phyloP scores from a whole-genome alignment of 805 yeast species.

The Hermanozyma aechmeae region DNA sequence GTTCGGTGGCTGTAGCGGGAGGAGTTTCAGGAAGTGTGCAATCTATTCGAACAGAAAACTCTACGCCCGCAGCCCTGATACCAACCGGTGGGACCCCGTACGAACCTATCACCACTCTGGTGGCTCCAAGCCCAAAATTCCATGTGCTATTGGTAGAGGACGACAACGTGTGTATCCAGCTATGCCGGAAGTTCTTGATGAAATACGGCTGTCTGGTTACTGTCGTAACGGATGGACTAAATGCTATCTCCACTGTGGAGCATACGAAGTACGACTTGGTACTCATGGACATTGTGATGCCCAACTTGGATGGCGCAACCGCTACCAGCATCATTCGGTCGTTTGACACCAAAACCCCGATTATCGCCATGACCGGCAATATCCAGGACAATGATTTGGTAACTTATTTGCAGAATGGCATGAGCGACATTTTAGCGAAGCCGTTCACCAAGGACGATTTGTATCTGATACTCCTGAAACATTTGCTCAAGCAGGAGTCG shows the following conservation, averaged over 20 bases:
- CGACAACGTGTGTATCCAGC: slow-evolving; percentile 71
- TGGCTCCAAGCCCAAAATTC: slow-evolving; percentile 37
- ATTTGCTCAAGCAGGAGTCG: slow-evolving; percentile 32
- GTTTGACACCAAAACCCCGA: slow-evolving; percentile 78
- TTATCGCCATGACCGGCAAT: slow-evolving; percentile 91
- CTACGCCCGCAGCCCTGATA: no score
- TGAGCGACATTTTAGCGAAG: slow-evolving; percentile 86
- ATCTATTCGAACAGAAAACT: no score
- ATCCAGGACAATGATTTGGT: slow-evolving; percentile 75
- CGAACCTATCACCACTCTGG: slow-evolving; percentile 7
- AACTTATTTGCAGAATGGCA: slow-evolving; percentile 76
- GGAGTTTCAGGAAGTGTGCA: no score
- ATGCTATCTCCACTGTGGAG: slow-evolving; percentile 73
- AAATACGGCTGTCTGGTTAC: slow-evolving; percentile 91
- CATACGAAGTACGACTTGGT: slow-evolving; percentile 67
- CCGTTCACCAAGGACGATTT: slow-evolving; percentile 89
- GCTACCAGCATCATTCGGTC: slow-evolving; percentile 85
- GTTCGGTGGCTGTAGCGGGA: no score
- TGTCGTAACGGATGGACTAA: slow-evolving; percentile 85
- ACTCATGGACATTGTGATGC: slow-evolving; percentile 85
- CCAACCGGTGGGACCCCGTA: no score
- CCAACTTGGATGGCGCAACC: slow-evolving; percentile 79
- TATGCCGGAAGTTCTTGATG: slow-evolving; percentile 72
- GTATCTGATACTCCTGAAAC: slow-evolving; percentile 68
- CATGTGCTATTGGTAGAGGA: slow-evolving; percentile 75